These are phyloP conservation scores for Mycena galopus DNA, from an alignment of 768 basidiomycete genomes.

Conservation along the genomic window DNA sequence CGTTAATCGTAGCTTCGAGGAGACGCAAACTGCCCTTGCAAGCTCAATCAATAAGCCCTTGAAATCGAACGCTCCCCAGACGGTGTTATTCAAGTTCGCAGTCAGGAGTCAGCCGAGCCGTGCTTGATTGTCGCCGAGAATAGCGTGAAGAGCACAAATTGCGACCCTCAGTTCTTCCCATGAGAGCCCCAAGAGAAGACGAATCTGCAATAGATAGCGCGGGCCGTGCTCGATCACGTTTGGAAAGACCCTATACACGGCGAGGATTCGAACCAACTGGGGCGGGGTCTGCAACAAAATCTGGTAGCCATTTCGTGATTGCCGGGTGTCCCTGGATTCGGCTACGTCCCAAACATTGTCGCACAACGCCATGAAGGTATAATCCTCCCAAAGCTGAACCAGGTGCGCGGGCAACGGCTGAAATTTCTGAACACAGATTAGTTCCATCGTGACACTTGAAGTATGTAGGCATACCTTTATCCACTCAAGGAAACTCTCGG, in stretches of 20 bases:
- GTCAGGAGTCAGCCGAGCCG: neutral
- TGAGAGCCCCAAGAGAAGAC: constrained; percentile 3
- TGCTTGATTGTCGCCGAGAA: neutral
- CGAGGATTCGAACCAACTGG: neutral
- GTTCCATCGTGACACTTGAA: neutral
- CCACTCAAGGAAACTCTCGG: neutral
- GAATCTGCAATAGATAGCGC: neutral
- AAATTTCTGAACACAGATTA: neutral
- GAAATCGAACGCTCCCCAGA: neutral
- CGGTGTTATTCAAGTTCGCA: constrained; percentile 3
- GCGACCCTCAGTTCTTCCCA: neutral
- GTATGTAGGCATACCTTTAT: neutral
- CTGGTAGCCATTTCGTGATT: constrained; percentile 1
- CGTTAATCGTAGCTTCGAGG: constrained; percentile 10
- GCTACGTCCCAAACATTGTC: neutral
- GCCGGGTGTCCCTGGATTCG: neutral
- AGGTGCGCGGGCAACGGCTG: neutral
- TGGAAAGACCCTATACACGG: neutral
- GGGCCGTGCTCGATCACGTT: neutral
- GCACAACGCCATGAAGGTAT: constrained; percentile 1
- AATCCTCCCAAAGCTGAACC: neutral
- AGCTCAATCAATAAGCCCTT: constrained; percentile 8
- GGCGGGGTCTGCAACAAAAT: neutral
- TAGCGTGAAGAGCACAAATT: neutral
- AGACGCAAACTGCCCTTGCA: constrained; percentile 10